phyloP scores from a whole-genome alignment of 2,329 filamentous ascomycete species.

The Trichophyton schoenleinii region DNA sequence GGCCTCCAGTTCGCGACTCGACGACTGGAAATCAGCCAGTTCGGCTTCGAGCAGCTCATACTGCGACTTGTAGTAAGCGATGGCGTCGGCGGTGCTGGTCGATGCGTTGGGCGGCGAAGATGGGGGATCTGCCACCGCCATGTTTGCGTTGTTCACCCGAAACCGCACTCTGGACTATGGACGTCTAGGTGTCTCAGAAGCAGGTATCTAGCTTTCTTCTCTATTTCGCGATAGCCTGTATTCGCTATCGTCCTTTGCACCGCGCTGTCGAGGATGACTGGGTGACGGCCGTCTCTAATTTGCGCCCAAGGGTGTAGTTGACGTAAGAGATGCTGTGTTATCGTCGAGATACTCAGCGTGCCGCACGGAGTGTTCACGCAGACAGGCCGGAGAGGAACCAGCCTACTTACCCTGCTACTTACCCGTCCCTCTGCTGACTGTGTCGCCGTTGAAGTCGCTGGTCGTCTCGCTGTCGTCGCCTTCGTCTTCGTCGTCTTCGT shows the following conservation, averaged over 20 bases:
- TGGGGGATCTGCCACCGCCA: slow-evolving; percentile 7
- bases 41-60: slow-evolving; percentile 88
- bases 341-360: background rate
- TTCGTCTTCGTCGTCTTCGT: background rate
- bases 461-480: background rate
- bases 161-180: background rate
- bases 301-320: background rate
- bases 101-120: slow-evolving; percentile 28
- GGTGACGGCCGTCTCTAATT: background rate
- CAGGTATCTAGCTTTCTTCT: slow-evolving; percentile 17
- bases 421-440: background rate
- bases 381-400: background rate
- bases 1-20: slow-evolving; percentile 83
- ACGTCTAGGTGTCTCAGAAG: slow-evolving; percentile 3
- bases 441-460: background rate
- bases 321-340: background rate
- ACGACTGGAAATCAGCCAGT: slow-evolving; percentile 83
- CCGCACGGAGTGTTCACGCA: background rate
- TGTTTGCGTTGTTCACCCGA: background rate
- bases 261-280: background rate
- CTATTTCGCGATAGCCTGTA: background rate
- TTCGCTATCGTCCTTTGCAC: too few relatives aligned
- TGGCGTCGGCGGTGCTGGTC: slow-evolving; percentile 52
- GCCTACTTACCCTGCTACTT: slow-evolving; percentile 4
- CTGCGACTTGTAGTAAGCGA: slow-evolving; percentile 90